Evolutionary conservation across 2,329 filamentous ascomycete species (phyloP).

Genomic region (Trichoderma sp.): DNA sequence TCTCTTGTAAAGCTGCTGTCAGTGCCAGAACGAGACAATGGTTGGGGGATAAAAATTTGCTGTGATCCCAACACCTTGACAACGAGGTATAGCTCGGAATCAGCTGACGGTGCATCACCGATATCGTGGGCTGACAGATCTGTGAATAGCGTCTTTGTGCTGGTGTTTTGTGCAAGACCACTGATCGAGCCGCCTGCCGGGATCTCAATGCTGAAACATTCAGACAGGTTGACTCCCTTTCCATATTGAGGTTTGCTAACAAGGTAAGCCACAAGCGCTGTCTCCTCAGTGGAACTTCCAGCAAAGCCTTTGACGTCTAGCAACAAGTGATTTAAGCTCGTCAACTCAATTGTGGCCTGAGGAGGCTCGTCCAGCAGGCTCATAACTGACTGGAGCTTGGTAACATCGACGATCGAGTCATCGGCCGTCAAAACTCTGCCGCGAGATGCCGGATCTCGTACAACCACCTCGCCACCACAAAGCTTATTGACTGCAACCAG

Average conservation of each 20-base stretch:
- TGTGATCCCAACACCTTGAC: slow-evolving; percentile 73
- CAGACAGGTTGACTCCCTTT: slow-evolving; percentile 71
- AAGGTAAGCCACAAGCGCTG: slow-evolving; percentile 76
- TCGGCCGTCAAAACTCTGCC: slow-evolving; percentile 88
- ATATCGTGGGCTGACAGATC: slow-evolving; percentile 80
- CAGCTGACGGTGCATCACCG: slow-evolving; percentile 63
- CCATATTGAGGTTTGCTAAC: slow-evolving; percentile 71
- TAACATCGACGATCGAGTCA: slow-evolving; percentile 90
- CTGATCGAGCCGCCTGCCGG: slow-evolving; percentile 73
- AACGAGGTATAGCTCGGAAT: slow-evolving; percentile 79
- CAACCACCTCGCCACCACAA: slow-evolving; percentile 90
- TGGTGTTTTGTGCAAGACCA: slow-evolving; percentile 64
- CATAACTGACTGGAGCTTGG: slow-evolving; percentile 93
- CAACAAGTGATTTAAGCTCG: slow-evolving; percentile 77
- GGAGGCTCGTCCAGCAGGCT: slow-evolving; percentile 87
- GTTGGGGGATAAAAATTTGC: slow-evolving; percentile 51
- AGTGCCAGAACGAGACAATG: slow-evolving; percentile 56
- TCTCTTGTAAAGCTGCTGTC: slow-evolving; percentile 51
- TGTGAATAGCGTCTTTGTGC: slow-evolving; percentile 83
- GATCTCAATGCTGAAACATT: slow-evolving; percentile 80
- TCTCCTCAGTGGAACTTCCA: slow-evolving; percentile 74
- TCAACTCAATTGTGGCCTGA: slow-evolving; percentile 66
- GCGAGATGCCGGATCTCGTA: slow-evolving; percentile 80
- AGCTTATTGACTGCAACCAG: slow-evolving; percentile 93
- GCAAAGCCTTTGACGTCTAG: slow-evolving; percentile 84